phyloP scores from a whole-genome alignment of 1,284 basidiomycete species.

The Prillingera fragicola region DNA sequence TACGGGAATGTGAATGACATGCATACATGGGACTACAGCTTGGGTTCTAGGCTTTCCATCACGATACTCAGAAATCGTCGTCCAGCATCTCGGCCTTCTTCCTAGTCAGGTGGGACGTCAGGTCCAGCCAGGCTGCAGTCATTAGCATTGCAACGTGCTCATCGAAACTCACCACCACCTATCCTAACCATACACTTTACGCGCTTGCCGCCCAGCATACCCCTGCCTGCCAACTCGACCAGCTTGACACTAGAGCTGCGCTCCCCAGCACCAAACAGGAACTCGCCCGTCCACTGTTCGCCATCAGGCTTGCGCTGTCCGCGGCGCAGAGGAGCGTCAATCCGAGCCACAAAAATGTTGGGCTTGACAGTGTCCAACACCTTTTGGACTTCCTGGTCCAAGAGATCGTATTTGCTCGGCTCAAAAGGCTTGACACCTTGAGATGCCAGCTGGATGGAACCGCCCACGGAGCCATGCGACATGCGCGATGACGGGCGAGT shows the following conservation, averaged over 20 bases:
- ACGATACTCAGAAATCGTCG: slow-evolving; percentile 2
- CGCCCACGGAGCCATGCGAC: slow-evolving; percentile 19
- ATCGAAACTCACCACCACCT: slow-evolving; percentile 22
- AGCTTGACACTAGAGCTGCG: slow-evolving; percentile 31
- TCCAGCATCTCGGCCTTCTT: slow-evolving; percentile 14
- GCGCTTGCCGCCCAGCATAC: slow-evolving; percentile 16
- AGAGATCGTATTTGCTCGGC: slow-evolving; percentile 38
- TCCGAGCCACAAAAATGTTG: slow-evolving; percentile 27
- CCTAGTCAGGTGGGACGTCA: slow-evolving; percentile 20
- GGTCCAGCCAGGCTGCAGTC: slow-evolving; percentile 28
- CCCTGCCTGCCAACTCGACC: slow-evolving; percentile 26
- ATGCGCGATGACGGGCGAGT: slow-evolving; percentile 28
- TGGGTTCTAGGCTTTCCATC: too few relatives aligned
- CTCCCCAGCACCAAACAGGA: slow-evolving; percentile 38
- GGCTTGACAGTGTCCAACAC: slow-evolving; percentile 27
- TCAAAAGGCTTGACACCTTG: slow-evolving; percentile 23
- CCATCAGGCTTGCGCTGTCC: slow-evolving; percentile 36
- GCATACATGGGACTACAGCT: slow-evolving; percentile 6
- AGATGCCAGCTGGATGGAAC: slow-evolving; percentile 2
- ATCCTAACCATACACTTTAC: slow-evolving; percentile 33
- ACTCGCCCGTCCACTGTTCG: slow-evolving; percentile 45
- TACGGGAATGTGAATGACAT: not conserved
- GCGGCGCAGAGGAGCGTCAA: slow-evolving; percentile 35
- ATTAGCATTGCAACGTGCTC: not conserved
- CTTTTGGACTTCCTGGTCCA: slow-evolving; percentile 34